Percentiles rank a stretch among this genome's conserved stretches.
These are phyloP conservation scores for Miscanthus lutarioriparius DNA, from an alignment of 176 grass and related monocot genomes.

Conservation along the genomic window DNA sequence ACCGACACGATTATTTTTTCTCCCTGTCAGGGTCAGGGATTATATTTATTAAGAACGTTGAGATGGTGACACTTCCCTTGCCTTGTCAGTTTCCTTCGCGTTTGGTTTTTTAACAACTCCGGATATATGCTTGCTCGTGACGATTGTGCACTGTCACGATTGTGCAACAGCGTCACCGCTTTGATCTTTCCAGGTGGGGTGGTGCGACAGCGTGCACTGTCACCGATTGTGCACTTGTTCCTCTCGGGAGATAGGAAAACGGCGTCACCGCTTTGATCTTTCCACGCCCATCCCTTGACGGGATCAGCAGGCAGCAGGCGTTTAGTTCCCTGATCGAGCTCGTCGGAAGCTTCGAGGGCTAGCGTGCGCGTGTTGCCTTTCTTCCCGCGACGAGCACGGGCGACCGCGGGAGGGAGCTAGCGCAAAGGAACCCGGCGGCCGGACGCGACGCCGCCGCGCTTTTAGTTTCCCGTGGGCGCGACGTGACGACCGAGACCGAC, in stretches of 20 bases:
- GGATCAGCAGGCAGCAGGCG: neutral
- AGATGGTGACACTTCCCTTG: neutral
- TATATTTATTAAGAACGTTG: neutral
- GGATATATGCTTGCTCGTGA: no score
- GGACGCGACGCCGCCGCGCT: neutral
- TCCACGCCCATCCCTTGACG: constrained; percentile 5
- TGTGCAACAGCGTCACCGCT: no score
- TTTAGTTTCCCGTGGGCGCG: constrained; percentile 7
- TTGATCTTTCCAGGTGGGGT: no score
- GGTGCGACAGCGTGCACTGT: neutral
- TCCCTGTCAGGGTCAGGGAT: neutral
- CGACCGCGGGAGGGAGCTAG: neutral
- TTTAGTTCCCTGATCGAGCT: neutral
- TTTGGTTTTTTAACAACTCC: neutral
- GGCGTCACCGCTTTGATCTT: constrained; percentile 19
- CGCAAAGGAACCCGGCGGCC: neutral
- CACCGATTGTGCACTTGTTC: neutral
- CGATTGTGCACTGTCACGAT: no score
- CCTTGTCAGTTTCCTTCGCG: neutral
- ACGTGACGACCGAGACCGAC: neutral
- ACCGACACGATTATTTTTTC: neutral
- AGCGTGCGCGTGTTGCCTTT: neutral
- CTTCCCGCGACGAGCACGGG: no score
- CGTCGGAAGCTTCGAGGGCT: constrained; percentile 24
- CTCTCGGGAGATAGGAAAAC: neutral